phyloP scores from a whole-genome alignment of 2,329 filamentous ascomycete species.

The Fusarium temperatum region DNA sequence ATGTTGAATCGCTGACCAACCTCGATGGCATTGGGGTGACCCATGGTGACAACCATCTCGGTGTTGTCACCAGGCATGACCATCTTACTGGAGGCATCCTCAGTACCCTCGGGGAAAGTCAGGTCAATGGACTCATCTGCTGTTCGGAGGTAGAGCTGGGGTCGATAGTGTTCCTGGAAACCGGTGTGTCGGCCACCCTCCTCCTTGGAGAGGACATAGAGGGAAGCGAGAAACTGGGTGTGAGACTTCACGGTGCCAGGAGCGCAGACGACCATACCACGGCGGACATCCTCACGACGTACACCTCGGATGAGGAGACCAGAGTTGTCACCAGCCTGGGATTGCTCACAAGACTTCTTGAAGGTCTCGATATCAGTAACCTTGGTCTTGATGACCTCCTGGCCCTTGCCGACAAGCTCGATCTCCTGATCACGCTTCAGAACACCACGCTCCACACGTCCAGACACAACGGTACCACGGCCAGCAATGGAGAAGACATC shows the following conservation, averaged over 20 bases:
- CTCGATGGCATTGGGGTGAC: conserved; percentile 88
- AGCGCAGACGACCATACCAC: conserved; percentile 92
- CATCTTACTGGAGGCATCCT: conserved; percentile 77
- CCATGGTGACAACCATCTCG: conserved; percentile 91
- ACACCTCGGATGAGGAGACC: conserved; percentile 95
- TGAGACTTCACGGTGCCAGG: conserved; percentile 87
- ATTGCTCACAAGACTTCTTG: conserved; percentile 99
- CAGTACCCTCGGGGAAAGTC: conserved; percentile 85
- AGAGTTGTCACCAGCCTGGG: conserved; percentile 96
- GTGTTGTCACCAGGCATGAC: conserved; percentile 99
- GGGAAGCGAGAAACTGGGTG: conserved; percentile 90
- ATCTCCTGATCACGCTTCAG: conserved; percentile 95
- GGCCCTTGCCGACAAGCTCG: conserved; percentile 90
- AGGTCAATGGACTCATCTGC: conserved; percentile 83
- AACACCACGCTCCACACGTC: conserved; percentile 94
- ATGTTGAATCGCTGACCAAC: conserved; percentile 96
- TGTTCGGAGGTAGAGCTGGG: conserved; percentile 95
- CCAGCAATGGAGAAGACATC: conserved; percentile 90
- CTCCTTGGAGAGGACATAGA: conserved; percentile 98
- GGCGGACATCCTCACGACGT: conserved; percentile 91
- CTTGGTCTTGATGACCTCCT: conserved; percentile 92
- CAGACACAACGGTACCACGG: conserved; percentile 95
- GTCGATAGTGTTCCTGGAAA: conserved; percentile 95
- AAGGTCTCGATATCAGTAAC: conserved; percentile 99
- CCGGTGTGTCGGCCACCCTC: conserved; percentile 97